Evolutionary conservation across 306 rosid genomes (phyloP), one percentile per base, ranked within the genome.

Genomic region (Hippophae gyantsensis): DNA sequence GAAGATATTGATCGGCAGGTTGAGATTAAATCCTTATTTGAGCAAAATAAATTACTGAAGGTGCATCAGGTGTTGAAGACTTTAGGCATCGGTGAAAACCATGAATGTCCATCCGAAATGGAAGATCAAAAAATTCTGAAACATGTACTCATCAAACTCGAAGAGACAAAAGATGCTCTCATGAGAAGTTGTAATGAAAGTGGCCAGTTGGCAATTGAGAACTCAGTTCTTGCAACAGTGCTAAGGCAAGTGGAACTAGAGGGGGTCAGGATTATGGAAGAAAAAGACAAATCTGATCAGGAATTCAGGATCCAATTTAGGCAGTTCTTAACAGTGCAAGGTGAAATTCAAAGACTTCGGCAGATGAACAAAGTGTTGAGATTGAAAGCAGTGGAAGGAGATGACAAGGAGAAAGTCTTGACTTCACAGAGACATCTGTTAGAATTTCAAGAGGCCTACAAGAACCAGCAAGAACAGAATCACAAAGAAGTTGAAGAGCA

Each of bases 311-410:
- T 65, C 63, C 93, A 76, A 60, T 78, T 85, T 53, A 73, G 68
- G 71, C 79, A 82, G 78, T 61, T 82, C 25, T 58, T 48, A 66
- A 74, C 73, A 26, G 70, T 87, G 74, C 81, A 70, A 74, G 60
- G 60, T 46, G 88, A 78, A 60, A 68, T 71, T 70, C 73, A 79
- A 61, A 56, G 60, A 68, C 65, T 78, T 76, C 43, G 69, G 72
- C 74, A 74, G 72, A 81, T 73, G 68, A 85, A 76, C 68, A 86
- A 69, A 66, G 87, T 78, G 61, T 66, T 85, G 74, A 79, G 77
- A 63, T 71, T 56, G 73, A 78, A 80, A 58, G 74, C 85, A 74
- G 70, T 55, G 45, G 76, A 81, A 59, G 89, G 87, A 62, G 82
- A 83, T 56, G 74, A 66, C 51, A 83, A 75, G 56, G 82, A 70